phyloP scores from a whole-genome alignment of 148 eudicot genomes.

The Simmondsia chinensis region DNA sequence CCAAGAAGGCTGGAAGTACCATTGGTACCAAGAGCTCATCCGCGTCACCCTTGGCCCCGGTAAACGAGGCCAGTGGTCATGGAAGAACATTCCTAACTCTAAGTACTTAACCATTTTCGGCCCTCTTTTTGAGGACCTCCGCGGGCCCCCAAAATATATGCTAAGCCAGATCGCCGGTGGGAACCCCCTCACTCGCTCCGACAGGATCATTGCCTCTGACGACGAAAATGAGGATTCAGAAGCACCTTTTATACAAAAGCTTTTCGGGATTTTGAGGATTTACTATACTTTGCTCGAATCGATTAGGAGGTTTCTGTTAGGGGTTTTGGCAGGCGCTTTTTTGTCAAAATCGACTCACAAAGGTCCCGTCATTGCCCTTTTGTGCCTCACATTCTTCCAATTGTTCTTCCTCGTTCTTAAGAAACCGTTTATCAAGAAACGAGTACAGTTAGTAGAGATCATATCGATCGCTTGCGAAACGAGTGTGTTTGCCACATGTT shows the following conservation, averaged over 20 bases:
- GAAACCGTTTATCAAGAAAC: constrained; percentile 94
- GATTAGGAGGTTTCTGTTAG: constrained; percentile 55
- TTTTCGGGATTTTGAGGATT: constrained; percentile 80
- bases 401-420: constrained; percentile 79
- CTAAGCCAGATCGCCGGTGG: constrained; percentile 61
- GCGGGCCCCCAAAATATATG: constrained; percentile 99
- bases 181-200: constrained; percentile 23
- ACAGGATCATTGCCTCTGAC: constrained; percentile 70
- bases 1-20: constrained; percentile 54
- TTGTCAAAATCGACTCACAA: constrained; percentile 31
- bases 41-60: constrained; percentile 89
- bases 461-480: constrained; percentile 57
- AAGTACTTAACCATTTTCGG: constrained; percentile 43
- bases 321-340: constrained; percentile 51
- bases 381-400: constrained; percentile 73
- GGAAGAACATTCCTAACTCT: constrained; percentile 49
- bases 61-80: constrained; percentile 93
- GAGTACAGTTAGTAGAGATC: constrained; percentile 81
- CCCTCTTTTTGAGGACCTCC: constrained; percentile 83
- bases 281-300: constrained; percentile 81
- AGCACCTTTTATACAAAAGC: constrained; percentile 87
- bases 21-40: constrained; percentile 77
- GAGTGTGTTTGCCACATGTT: constrained; percentile 43
- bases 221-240: constrained; percentile 98
- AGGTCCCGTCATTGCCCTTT: constrained; percentile 34